Conservation (phyloP, 345 rosid genomes). For the Laguncularia racemosa region DNA sequence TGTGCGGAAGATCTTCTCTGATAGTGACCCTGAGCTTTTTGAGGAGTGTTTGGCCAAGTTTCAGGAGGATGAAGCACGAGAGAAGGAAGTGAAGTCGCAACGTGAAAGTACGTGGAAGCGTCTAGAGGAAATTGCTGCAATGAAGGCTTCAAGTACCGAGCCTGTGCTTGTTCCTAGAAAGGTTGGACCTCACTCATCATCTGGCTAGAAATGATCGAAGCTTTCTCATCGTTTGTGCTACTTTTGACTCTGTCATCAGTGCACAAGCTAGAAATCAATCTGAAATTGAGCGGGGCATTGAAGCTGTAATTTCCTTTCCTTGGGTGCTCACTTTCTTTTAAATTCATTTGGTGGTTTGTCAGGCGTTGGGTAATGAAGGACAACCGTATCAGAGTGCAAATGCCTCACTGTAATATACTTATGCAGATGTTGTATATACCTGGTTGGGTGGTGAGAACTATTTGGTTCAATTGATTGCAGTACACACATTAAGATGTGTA, state of each 20-base stretch:
- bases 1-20: conserved; percentile 68
- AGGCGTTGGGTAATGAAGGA: too few species aligned
- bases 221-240: not conserved
- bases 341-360: not conserved
- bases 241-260: conserved; percentile 3
- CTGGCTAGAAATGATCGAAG: conserved; percentile 22
- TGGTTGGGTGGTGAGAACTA: conserved; percentile 3
- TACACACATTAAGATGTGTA: not conserved
- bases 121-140: conserved; percentile 61
- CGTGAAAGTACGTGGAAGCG: conserved; percentile 64
- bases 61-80: conserved; percentile 56
- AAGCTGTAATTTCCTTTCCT: conserved; percentile 2
- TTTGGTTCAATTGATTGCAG: conserved; percentile 3
- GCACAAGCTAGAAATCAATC: conserved; percentile 12
- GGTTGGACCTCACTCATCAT: conserved; percentile 12
- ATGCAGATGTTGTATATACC: conserved; percentile 3
- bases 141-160: conserved; percentile 40
- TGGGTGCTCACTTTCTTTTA: conserved; percentile 8
- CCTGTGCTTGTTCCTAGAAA: conserved; percentile 36
- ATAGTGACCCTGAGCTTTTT: conserved; percentile 60
- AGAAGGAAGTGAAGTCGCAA: conserved; percentile 33
- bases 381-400: not conserved
- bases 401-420: conserved; percentile 3
- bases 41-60: conserved; percentile 60
- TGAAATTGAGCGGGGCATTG: conserved; percentile 7